Conservation (phyloP, 805 yeast species). For the Saccharomycopsis sp. region DNA sequence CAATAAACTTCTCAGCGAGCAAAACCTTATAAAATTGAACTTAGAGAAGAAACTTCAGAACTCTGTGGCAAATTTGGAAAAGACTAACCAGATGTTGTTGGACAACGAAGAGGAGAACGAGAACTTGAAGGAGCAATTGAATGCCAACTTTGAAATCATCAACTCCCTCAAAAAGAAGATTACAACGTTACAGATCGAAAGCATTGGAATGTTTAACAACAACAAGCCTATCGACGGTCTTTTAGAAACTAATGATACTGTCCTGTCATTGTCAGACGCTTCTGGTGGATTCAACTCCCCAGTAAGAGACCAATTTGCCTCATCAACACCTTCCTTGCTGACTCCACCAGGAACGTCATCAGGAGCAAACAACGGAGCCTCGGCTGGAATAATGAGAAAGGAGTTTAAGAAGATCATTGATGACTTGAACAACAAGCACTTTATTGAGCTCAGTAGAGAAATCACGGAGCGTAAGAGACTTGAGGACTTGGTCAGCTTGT, state of each 20-base stretch:
- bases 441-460: conserved; percentile 37
- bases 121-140: conserved; percentile 11
- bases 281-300: not conserved
- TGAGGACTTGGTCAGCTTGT: conserved; percentile 21
- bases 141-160: conserved; percentile 35
- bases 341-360: conserved; percentile 2
- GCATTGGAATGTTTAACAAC: conserved; percentile 26
- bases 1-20: conserved; percentile 35
- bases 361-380: conserved; percentile 5
- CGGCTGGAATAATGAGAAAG: conserved; percentile 22
- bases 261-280: no score
- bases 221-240: not conserved
- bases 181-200: conserved; percentile 33
- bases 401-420: conserved; percentile 25
- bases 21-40: conserved; percentile 31
- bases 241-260: not conserved
- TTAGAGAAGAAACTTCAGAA: conserved; percentile 32
- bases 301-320: not conserved
- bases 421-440: conserved; percentile 41
- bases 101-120: conserved; percentile 14
- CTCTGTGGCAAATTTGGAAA: conserved; percentile 19
- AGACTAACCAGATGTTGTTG: conserved; percentile 16
- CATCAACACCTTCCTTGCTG: not conserved
- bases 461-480: conserved; percentile 33
- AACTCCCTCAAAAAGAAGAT: conserved; percentile 34